These are phyloP conservation scores for Fraxinus baroniana DNA, from an alignment of 305 asterid species.

Conservation along the genomic window DNA sequence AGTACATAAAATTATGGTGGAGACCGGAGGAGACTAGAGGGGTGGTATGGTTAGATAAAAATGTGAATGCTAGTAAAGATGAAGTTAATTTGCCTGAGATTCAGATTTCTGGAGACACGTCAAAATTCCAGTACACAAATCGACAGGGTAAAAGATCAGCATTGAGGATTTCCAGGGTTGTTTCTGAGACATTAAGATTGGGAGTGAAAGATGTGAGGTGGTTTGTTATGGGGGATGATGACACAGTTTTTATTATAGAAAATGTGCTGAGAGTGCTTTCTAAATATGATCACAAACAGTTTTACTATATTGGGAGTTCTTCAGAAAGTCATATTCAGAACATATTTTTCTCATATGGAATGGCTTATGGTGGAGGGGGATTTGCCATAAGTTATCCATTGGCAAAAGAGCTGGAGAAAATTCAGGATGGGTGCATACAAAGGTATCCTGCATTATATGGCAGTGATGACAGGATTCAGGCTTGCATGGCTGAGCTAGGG, in stretches of 20 bases:
- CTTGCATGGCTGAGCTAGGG: slow-evolving; percentile 95
- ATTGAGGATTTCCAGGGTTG: slow-evolving; percentile 80
- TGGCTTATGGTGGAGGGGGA: slow-evolving; percentile 99
- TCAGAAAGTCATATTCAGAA: slow-evolving; percentile 95
- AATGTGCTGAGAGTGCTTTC: slow-evolving; percentile 71
- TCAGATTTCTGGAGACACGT: slow-evolving; percentile 60
- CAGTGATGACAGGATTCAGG: slow-evolving; percentile 91
- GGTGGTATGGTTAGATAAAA: slow-evolving; percentile 69
- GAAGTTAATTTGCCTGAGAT: slow-evolving; percentile 47
- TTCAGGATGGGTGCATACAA: slow-evolving; percentile 83
- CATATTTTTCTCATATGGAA: slow-evolving; percentile 69
- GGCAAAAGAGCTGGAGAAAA: slow-evolving; percentile 75
- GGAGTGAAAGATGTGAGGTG: slow-evolving; percentile 78
- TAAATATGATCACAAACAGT: slow-evolving; percentile 72
- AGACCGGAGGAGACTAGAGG: slow-evolving; percentile 67
- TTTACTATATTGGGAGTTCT: slow-evolving; percentile 77
- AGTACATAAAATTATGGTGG: slow-evolving; percentile 85
- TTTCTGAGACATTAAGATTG: slow-evolving; percentile 79
- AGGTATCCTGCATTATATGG: slow-evolving; percentile 83
- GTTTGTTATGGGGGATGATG: slow-evolving; percentile 98
- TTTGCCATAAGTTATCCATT: slow-evolving; percentile 95
- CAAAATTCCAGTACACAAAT: slow-evolving; percentile 57
- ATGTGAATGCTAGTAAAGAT: slow-evolving; percentile 23
- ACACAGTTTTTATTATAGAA: slow-evolving; percentile 78
- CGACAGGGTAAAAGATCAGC: slow-evolving; percentile 76